Evolutionary conservation across 305 asterid species (phyloP).

Genomic region (Ajuga reptans): DNA sequence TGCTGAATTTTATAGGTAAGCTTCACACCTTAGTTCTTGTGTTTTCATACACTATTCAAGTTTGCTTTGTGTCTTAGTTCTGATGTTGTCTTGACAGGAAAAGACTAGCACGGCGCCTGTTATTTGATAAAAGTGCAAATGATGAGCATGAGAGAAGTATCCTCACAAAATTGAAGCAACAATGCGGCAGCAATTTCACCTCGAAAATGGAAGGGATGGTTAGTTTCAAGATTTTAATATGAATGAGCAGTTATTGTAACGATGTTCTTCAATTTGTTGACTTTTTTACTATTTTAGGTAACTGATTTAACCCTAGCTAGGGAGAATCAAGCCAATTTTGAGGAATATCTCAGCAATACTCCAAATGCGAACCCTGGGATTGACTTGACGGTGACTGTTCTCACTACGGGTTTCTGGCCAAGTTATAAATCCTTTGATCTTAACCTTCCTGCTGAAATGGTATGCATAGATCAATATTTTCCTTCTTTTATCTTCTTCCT

Average conservation of each 20-base stretch:
- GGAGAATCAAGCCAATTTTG: conserved; percentile 83
- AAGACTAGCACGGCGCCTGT: conserved; percentile 84
- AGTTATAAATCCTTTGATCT: conserved; percentile 94
- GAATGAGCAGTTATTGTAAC: background rate
- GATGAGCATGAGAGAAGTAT: conserved; percentile 97
- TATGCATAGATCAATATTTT: conserved; percentile 21
- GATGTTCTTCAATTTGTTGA: background rate
- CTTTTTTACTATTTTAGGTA: conserved; percentile 45
- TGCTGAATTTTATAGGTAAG: conserved; percentile 88
- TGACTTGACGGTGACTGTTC: conserved; percentile 90
- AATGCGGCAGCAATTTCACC: conserved; percentile 90
- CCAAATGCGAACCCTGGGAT: conserved; percentile 72
- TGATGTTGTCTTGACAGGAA: conserved; percentile 42
- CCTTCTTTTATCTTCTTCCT: background rate
- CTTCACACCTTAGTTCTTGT: conserved; percentile 3
- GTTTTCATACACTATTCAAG: conserved; percentile 5
- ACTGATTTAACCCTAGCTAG: conserved; percentile 92
- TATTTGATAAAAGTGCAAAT: conserved; percentile 95
- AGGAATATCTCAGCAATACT: conserved; percentile 64
- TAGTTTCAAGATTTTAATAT: conserved; percentile 20
- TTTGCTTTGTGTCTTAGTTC: background rate
- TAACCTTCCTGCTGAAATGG: conserved; percentile 95
- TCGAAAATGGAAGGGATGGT: conserved; percentile 99
- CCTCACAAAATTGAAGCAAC: conserved; percentile 88
- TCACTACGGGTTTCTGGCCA: conserved; percentile 98